Evolutionary conservation across 441 rosid species (phyloP).

Genomic region (Croton setiger): DNA sequence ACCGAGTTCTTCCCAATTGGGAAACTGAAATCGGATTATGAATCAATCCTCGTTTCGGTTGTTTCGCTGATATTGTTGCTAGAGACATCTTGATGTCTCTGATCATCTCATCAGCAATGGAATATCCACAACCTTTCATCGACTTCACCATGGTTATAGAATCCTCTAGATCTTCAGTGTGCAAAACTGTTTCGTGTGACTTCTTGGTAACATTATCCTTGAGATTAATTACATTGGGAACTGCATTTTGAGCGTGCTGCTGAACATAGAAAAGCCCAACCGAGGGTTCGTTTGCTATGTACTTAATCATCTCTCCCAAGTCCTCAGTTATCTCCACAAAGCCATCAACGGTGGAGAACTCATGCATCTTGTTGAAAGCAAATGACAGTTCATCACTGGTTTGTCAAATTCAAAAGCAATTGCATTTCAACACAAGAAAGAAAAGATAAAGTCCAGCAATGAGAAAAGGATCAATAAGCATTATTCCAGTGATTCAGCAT

Average conservation of each 20-base stretch:
- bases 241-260: constrained; percentile 74
- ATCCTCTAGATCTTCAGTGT: constrained; percentile 80
- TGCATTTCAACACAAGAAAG: constrained; percentile 19
- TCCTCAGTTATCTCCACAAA: constrained; percentile 86
- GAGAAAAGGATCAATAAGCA: not conserved
- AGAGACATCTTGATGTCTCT: constrained; percentile 64
- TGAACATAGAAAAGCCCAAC: constrained; percentile 92
- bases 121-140: constrained; percentile 79
- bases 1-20: constrained; percentile 42
- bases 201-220: constrained; percentile 48
- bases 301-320: constrained; percentile 88
- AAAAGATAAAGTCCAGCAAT: constrained; percentile 1
- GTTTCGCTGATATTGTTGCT: constrained; percentile 54
- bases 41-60: constrained; percentile 65
- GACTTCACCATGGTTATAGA: constrained; percentile 65
- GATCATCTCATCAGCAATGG: constrained; percentile 80
- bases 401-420: constrained; percentile 22
- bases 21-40: constrained; percentile 34
- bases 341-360: constrained; percentile 88
- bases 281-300: constrained; percentile 89
- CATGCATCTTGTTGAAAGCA: constrained; percentile 65
- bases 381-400: constrained; percentile 48
- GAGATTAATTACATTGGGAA: constrained; percentile 61
- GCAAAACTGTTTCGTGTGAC: constrained; percentile 62
- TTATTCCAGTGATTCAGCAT: not conserved